phyloP scores from a whole-genome alignment of 2,329 filamentous ascomycete species.

The Microdochium bolleyi region DNA sequence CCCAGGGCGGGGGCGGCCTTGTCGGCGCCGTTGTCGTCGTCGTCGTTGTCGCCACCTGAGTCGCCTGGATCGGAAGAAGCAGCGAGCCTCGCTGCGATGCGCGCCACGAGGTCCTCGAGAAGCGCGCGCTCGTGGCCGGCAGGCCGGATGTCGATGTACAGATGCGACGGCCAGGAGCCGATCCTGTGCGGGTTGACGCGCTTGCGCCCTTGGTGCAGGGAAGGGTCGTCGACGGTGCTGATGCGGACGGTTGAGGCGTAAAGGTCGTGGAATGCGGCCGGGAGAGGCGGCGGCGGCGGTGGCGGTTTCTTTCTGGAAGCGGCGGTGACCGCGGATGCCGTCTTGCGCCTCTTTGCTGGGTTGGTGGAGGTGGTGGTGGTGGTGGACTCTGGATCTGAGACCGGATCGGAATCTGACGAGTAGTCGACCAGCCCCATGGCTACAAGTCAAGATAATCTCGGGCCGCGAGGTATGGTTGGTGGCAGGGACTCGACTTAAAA shows the following conservation, averaged over 20 bases:
- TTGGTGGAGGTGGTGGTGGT: constrained; percentile 1
- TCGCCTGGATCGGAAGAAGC: constrained; percentile 3
- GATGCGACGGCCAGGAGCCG: constrained; percentile 87
- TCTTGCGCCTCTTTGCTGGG: constrained; percentile 17
- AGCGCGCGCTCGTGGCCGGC: constrained; percentile 33
- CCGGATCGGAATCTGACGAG: constrained; percentile 17
- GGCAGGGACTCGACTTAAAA: background rate
- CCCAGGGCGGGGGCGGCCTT: too few relatives aligned
- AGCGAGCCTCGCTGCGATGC: constrained; percentile 23
- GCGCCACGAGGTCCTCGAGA: constrained; percentile 34
- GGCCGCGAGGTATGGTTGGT: background rate
- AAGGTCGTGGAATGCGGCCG: constrained; percentile 75
- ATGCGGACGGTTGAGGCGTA: constrained; percentile 77
- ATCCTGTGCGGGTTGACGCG: constrained; percentile 75
- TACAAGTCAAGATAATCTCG: constrained; percentile 1
- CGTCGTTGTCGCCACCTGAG: background rate
- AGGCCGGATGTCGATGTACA: constrained; percentile 77
- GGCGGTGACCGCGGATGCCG: constrained; percentile 4
- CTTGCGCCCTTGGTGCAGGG: constrained; percentile 76
- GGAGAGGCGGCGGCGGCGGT: constrained; percentile 60
- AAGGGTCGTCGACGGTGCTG: constrained; percentile 73
- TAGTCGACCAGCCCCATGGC: constrained; percentile 32
- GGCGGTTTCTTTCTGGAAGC: background rate
- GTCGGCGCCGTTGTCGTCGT: constrained; percentile 3
- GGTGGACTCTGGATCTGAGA: constrained; percentile 4